Evolutionary conservation across 176 grass and related monocot genomes (phyloP).

Genomic region (Zoysia pacifica): DNA sequence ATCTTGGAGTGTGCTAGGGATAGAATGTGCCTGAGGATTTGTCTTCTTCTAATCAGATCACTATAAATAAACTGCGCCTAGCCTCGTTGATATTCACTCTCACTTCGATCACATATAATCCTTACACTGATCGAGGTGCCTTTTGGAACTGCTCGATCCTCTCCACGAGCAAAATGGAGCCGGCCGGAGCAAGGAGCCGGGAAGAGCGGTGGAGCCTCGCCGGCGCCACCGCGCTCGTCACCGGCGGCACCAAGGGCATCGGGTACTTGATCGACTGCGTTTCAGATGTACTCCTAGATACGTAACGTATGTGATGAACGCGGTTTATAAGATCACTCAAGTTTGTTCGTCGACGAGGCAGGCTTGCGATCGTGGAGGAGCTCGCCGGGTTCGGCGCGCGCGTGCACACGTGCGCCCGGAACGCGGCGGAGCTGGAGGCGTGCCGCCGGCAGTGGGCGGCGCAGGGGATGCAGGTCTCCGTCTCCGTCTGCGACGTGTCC

Average conservation of each 20-base stretch:
- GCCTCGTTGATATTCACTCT: not conserved
- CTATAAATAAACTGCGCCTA: constrained; percentile 1
- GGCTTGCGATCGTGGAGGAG: constrained; percentile 45
- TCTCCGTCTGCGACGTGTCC: constrained; percentile 28
- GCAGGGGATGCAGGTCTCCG: not conserved
- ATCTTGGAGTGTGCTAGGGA: not conserved
- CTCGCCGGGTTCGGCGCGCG: constrained; percentile 38
- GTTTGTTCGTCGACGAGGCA: not conserved
- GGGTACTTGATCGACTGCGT: constrained; percentile 15
- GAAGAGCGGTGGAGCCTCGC: constrained; percentile 27
- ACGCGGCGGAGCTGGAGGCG: constrained; percentile 35
- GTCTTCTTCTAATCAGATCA: too few relatives aligned
- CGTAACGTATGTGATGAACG: too few relatives aligned
- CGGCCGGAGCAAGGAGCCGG: not conserved
- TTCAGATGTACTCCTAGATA: not conserved
- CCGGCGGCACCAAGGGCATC: constrained; percentile 54
- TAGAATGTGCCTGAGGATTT: not conserved
- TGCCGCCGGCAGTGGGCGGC: constrained; percentile 30
- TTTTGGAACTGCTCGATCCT: too few relatives aligned
- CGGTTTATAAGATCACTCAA: not conserved
- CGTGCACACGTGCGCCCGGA: constrained; percentile 55
- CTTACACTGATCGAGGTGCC: too few relatives aligned
- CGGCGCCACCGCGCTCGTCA: constrained; percentile 46
- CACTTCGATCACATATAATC: not conserved
- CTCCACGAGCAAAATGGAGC: not conserved